Evolutionary conservation across 495 filamentous ascomycete genomes (phyloP), one percentile per base, ranked within the genome.

Genomic region (Penicillium dipodomyicola): DNA sequence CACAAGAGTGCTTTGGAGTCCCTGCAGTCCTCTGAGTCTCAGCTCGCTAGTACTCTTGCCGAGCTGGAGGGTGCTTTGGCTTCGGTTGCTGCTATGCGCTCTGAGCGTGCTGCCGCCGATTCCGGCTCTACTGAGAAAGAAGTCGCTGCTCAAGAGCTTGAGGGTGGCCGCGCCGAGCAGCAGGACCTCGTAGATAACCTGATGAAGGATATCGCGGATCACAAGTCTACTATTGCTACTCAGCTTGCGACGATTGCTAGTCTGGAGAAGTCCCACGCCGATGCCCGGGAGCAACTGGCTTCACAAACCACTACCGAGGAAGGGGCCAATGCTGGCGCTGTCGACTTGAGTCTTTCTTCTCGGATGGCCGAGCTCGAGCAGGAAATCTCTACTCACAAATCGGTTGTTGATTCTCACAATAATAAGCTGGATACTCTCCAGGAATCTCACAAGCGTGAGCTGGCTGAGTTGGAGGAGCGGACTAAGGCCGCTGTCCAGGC

Each of bases 161-260:
- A 84, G 47, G 63, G 67, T 47, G 84, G 85, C 62, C 75, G 76
- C 27, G 65, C 52, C 12, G 80, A 80, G 62, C 88, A 96, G 58
- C 76, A 87, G 53, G 80, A 87, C 35, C 67, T 86, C 37, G 79
- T 96, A 30, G 76, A 81, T 30, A 74, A 77, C 30, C 72, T 99
- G 41, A 87, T 88, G 58, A 78, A 74, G 53, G 84, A 92, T 61
- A 87, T 97, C 54, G 85, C 90, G 29, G 83, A 88, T 56, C 89
- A 95, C 70, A 92, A 88, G 73, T 68, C 79, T 15, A 83, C 86
- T 25, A 84, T 91, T 62, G 80, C 82, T 41, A 72, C 71, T 56
- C 87, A 88, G 61, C 69, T 83, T 32, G 70, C 78, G 33, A 86
- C 82, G 55, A 85, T 93, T 60, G 71, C 81, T 15, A 77, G 82